A percentile compares a stretch with the other conserved stretches of the same genome.
Evolutionary conservation across 192 early-diverging fungal species (phyloP).

Genomic region (Pilaira anomala): DNA sequence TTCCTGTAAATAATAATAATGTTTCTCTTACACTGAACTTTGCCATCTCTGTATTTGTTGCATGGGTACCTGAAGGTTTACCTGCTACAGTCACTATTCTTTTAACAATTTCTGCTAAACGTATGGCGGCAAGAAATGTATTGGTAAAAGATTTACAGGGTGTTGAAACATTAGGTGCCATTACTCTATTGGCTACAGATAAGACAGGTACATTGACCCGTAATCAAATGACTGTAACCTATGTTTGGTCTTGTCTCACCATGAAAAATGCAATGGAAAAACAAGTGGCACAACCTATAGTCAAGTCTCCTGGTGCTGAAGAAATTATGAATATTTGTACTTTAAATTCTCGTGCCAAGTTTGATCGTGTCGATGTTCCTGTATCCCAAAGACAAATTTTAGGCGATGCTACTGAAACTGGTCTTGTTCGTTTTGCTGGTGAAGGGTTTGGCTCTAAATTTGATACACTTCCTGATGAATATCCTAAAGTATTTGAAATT

Average conservation of each 20-base stretch:
- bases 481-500: conserved; percentile 91
- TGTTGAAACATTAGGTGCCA: conserved; percentile 95
- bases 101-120: conserved; percentile 91
- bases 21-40: conserved; percentile 78
- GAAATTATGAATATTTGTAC: conserved; percentile 81
- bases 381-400: conserved; percentile 76
- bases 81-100: conserved; percentile 93
- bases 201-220: conserved; percentile 96
- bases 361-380: conserved; percentile 87
- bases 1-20: conserved; percentile 55
- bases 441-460: conserved; percentile 62
- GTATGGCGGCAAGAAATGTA: conserved; percentile 86
- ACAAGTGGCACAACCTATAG: conserved; percentile 28
- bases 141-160: conserved; percentile 95
- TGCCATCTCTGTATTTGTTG: conserved; percentile 86
- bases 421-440: conserved; percentile 80
- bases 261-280: conserved; percentile 58
- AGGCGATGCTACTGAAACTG: conserved; percentile 95
- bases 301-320: conserved; percentile 56
- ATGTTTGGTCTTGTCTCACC: conserved; percentile 78
- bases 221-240: conserved; percentile 96
- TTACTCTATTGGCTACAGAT: conserved; percentile 94
- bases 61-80: conserved; percentile 93
- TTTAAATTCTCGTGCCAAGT: conserved; percentile 84
- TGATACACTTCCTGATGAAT: conserved; percentile 63